A percentile compares a stretch with the other conserved stretches of the same genome.
Evolutionary conservation across 306 rosid genomes (phyloP).

Genomic region (Malus sylvestris): DNA sequence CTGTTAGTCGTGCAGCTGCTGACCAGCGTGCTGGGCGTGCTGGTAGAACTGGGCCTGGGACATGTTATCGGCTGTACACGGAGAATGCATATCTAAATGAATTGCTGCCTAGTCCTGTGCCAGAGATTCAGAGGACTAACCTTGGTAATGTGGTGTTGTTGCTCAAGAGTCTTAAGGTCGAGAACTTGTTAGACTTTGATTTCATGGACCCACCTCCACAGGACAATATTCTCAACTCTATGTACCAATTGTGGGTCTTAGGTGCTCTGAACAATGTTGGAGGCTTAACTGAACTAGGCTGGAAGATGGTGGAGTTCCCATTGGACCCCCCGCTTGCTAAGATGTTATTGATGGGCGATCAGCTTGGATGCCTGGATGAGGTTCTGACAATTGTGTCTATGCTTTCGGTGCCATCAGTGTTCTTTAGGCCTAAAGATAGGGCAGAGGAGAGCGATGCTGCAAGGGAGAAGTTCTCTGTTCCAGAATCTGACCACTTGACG

Average conservation of each 20-base stretch:
- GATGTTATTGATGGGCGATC: slow-evolving; percentile 91
- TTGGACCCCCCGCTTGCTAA: slow-evolving; percentile 97
- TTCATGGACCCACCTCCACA: slow-evolving; percentile 99
- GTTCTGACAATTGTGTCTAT: slow-evolving; percentile 89
- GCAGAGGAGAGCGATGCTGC: slow-evolving; percentile 99
- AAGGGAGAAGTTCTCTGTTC: slow-evolving; percentile 79
- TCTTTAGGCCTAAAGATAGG: slow-evolving; percentile 92
- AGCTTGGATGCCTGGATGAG: slow-evolving; percentile 74
- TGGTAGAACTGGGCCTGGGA: slow-evolving; percentile 98
- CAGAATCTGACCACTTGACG: slow-evolving; percentile 92
- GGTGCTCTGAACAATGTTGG: slow-evolving; percentile 97
- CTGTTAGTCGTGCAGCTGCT: slow-evolving; percentile 96
- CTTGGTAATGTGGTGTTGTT: slow-evolving; percentile 90
- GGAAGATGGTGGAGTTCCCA: slow-evolving; percentile 99
- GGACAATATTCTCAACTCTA: slow-evolving; percentile 93
- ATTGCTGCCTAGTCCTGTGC: slow-evolving; percentile 87
- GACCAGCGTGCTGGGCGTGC: slow-evolving; percentile 99
- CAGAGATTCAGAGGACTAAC: slow-evolving; percentile 97
- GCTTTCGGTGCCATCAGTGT: slow-evolving; percentile 98
- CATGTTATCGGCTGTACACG: slow-evolving; percentile 83
- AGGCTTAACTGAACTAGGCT: slow-evolving; percentile 78
- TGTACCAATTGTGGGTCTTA: slow-evolving; percentile 98
- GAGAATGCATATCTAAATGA: slow-evolving; percentile 88
- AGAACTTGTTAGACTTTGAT: slow-evolving; percentile 86
- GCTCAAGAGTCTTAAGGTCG: slow-evolving; percentile 93